phyloP scores from a whole-genome alignment of 1,284 basidiomycete genomes.

The Rhizoctonia solani region DNA sequence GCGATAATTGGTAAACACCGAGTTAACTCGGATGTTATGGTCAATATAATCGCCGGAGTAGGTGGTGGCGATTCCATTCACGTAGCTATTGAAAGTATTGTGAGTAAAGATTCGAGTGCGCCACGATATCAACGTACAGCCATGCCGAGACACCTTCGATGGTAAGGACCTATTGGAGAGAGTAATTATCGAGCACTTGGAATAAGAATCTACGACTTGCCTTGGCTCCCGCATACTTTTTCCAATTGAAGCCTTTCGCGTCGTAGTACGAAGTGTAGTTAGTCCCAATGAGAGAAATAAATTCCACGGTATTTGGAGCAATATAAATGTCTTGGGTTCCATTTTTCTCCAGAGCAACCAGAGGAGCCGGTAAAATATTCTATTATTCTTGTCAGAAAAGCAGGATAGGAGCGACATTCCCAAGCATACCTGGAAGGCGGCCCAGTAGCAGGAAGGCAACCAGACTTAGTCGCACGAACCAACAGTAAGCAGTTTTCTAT shows the following conservation, averaged over 20 bases:
- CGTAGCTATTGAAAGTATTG: slow-evolving; percentile 24
- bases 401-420: background rate
- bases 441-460: slow-evolving; percentile 60
- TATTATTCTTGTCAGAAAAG: background rate
- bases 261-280: slow-evolving; percentile 57
- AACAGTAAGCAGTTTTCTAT: background rate
- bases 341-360: slow-evolving; percentile 59
- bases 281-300: slow-evolving; percentile 53
- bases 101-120: background rate
- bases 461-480: slow-evolving; percentile 49
- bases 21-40: slow-evolving; percentile 35
- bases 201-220: slow-evolving; percentile 51
- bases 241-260: slow-evolving; percentile 41
- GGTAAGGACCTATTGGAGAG: slow-evolving; percentile 48
- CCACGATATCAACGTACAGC: slow-evolving; percentile 39
- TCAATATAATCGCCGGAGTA: slow-evolving; percentile 37
- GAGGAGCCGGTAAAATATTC: slow-evolving; percentile 61
- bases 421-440: slow-evolving; percentile 49
- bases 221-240: slow-evolving; percentile 19
- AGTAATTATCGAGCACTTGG: slow-evolving; percentile 40
- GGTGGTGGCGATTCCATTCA: slow-evolving; percentile 34
- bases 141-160: slow-evolving; percentile 54
- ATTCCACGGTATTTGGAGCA: slow-evolving; percentile 58
- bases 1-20: slow-evolving; percentile 36
- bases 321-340: slow-evolving; percentile 60